These are phyloP conservation scores for Oryza nivara DNA, from an alignment of 176 grass and related monocot species.

Conservation along the genomic window DNA sequence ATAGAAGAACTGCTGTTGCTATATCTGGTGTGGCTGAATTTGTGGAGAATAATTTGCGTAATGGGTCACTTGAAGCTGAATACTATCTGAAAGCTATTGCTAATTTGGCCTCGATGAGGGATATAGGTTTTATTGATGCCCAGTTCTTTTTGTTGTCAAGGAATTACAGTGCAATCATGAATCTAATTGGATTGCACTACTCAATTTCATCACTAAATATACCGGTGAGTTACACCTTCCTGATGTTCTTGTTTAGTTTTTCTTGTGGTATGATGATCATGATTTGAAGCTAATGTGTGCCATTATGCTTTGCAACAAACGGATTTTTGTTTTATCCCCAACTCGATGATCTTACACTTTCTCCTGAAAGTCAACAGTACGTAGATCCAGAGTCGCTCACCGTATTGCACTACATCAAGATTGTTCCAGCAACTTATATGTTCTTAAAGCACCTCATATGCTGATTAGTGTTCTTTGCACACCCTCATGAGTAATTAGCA, in stretches of 20 bases:
- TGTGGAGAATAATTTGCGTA: constrained; percentile 47
- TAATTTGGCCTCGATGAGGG: constrained; percentile 46
- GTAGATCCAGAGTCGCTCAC: constrained; percentile 1
- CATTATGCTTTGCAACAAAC: not conserved
- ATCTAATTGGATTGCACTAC: constrained; percentile 72
- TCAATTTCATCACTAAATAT: constrained; percentile 54
- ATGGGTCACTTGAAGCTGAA: constrained; percentile 66
- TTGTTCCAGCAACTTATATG: constrained; percentile 11
- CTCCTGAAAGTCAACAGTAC: constrained; percentile 5
- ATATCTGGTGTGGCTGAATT: constrained; percentile 53
- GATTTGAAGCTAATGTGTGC: not conserved
- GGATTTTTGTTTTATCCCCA: not conserved
- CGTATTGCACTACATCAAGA: not conserved
- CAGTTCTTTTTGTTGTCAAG: constrained; percentile 70
- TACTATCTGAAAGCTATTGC: constrained; percentile 66
- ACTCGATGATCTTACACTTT: not conserved
- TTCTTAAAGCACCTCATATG: not conserved
- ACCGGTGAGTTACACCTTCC: constrained; percentile 52
- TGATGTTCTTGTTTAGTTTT: not conserved
- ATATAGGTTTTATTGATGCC: constrained; percentile 61
- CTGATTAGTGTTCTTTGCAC: not conserved
- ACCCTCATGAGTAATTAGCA: not conserved
- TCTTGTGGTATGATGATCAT: not conserved
- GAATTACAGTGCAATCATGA: constrained; percentile 57
- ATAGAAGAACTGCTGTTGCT: constrained; percentile 52